phyloP scores from a whole-genome alignment of 495 filamentous ascomycete species.

The Penicillium flavigenum region DNA sequence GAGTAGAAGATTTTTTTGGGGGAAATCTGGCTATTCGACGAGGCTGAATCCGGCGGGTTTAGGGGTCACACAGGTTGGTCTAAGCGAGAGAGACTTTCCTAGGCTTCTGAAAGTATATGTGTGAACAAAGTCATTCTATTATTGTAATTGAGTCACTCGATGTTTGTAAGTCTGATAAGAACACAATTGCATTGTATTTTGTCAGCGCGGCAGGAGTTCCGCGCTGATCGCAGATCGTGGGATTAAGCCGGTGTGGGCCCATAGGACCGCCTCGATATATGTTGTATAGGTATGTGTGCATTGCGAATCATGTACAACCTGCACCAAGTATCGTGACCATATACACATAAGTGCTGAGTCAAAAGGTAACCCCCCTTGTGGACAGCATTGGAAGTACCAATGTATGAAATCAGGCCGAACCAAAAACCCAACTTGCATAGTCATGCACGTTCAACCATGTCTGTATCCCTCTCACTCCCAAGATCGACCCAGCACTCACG shows the following conservation, averaged over 20 bases:
- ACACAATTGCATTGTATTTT: neutral
- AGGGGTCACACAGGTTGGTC: neutral
- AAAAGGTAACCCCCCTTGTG: neutral
- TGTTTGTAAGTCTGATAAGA: too few species aligned
- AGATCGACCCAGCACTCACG: constrained; percentile 61
- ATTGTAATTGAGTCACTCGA: too few species aligned
- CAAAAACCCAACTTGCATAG: neutral
- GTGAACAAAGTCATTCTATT: neutral
- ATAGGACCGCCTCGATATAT: neutral
- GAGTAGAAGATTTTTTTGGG: neutral
- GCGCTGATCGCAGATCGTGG: neutral
- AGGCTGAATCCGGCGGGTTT: neutral
- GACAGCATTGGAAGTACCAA: neutral
- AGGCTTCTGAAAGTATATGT: neutral
- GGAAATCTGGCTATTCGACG: neutral
- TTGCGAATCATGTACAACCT: neutral
- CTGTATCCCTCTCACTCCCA: neutral
- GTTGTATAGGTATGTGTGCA: neutral
- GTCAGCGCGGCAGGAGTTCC: neutral
- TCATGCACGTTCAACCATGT: neutral
- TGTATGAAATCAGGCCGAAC: neutral
- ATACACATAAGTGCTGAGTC: neutral
- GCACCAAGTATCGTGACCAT: neutral
- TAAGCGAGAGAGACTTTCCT: neutral
- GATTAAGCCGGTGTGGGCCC: neutral